Evolutionary conservation across 208 protist species (phyloP), one percentile per base, ranked within the genome.

Genomic region (Acanthamoeba sp.): DNA sequence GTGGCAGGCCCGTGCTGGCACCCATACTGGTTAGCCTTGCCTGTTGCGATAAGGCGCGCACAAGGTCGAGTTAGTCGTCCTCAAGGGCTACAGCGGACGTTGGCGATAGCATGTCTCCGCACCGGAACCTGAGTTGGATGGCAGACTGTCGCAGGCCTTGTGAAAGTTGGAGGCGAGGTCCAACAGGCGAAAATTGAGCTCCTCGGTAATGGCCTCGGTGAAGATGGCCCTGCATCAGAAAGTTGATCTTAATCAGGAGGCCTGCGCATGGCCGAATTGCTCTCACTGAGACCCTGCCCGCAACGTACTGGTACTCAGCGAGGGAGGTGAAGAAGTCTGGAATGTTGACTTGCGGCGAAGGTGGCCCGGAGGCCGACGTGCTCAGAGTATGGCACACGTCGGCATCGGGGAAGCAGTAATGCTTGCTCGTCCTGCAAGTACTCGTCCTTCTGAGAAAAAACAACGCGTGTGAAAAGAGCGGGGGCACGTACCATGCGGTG

Each of bases 141-240:
- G 69, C 27, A 78, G 36, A 18, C 14, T n/a, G 55, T 78, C 71
- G 69, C 90, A 94, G n/a, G 66, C 69, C 36, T 84, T 64, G 45
- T 94, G 90, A 34, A 84, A 94, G 18, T 78, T 84, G 45, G 59
- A 66, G 24, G 90, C 90, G 5, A 94, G 45, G 38, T 94, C 90
- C 38, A 94, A 66, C 59, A 94, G 14, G 34, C 48, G 29, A 34
- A 94, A 78, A 32, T 94, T 94, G 24, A 94, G 48, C 29, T 94
- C 90, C 20, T 94, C 90, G 16, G n/a, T 84, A 20, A 94, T 59
- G 4, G 90, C 90, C 45, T 78, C 90, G 5, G 38, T 94, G 55
- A 94, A 94, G 2, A 94, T 84, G 22, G 20, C 18, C 22, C 87
- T 92, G 27, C 64, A 71, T 36, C 27, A 71, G 1, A 14, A 2